Evolutionary conservation across 139 green algal species (phyloP).

Genomic region (Auxenochlorella pyrenoidosa): DNA sequence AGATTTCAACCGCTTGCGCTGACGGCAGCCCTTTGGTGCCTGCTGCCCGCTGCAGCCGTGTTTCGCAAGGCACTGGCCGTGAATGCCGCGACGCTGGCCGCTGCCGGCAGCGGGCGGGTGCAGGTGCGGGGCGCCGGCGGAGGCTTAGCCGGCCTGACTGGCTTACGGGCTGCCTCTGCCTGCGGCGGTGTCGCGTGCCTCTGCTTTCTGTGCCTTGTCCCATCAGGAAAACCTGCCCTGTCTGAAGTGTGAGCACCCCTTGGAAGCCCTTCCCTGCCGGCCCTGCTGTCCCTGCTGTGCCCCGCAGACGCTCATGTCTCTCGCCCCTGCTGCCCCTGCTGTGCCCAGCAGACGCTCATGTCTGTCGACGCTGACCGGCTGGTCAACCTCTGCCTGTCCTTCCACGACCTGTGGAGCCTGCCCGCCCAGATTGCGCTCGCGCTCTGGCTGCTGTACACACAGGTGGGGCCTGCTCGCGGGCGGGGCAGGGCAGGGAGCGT

Average conservation of each 20-base stretch:
- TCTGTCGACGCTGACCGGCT: conserved; percentile 79
- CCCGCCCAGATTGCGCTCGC: conserved; percentile 83
- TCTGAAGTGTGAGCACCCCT: background rate
- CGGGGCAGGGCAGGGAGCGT: too few relatives aligned
- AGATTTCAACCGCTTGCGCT: too few relatives aligned
- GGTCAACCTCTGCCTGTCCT: conserved; percentile 72
- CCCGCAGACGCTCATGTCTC: background rate
- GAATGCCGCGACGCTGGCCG: conserved; percentile 29
- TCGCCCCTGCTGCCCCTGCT: background rate
- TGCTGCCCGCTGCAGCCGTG: conserved; percentile 42
- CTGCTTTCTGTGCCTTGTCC: background rate
- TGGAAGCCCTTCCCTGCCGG: too few relatives aligned
- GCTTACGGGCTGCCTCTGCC: too few relatives aligned
- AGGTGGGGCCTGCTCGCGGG: conserved; percentile 52
- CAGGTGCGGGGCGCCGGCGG: background rate
- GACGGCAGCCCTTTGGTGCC: too few relatives aligned
- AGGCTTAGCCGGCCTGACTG: too few relatives aligned
- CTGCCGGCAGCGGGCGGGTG: conserved; percentile 23
- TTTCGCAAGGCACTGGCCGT: conserved; percentile 72
- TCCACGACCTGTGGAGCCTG: conserved; percentile 89
- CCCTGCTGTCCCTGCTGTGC: background rate
- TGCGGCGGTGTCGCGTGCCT: too few relatives aligned
- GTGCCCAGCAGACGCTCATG: conserved; percentile 68
- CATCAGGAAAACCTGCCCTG: too few relatives aligned
- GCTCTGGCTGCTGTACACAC: conserved; percentile 87